Evolutionary conservation across 2,329 filamentous ascomycete genomes (phyloP), one percentile per base, ranked within the genome.

Genomic region (Thyridium curvatum): DNA sequence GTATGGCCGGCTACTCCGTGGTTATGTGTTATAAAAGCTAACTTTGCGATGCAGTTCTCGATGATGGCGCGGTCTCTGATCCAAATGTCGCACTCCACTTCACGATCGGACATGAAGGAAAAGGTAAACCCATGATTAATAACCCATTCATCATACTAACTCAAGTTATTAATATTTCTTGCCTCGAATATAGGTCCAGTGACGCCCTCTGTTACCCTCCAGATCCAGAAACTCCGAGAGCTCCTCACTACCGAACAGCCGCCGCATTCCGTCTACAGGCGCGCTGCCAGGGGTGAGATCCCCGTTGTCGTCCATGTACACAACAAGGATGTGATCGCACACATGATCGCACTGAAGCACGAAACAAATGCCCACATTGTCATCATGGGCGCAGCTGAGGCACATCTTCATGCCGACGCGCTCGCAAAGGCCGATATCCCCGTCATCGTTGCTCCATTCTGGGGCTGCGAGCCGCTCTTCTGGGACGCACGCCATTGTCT

Each of bases 401-500:
- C 46, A 12, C 46, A 48, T 14, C 41, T 48, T 21, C 1, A 46
- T 17, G 46, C 44, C 13, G 18, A 38, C 1, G 41, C 46, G 15
- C 44, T 48, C 17, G 44, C 40, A 8, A 39, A 40, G 16, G 44
- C 44, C 10, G 14, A 36, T 8, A 30, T 48, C 4, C 42, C 46
- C 5, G 46, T 48, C 8, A 46, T 48, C n/a, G 36, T 43, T 14
- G 41, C 46, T 3, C 46, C 46, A 1, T 48, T 48, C 18, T 48
- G 46, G 46, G 46, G 46, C 13, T 48, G 46, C n/a, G 46, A 48
- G 30, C 46, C 46, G 18, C 44, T 48, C 15, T 48, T 46, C 31
- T 48, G 39, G 38, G 46, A 48, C 10, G 30, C 18, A 14, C 46
- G 44, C 3, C 37, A 48, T 36, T 48, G 46, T 21, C 38, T 46